Evolutionary conservation across 1,139 yeast species (phyloP), one percentile per base, ranked within the genome.

Genomic region (Saccharomyces hybrid): DNA sequence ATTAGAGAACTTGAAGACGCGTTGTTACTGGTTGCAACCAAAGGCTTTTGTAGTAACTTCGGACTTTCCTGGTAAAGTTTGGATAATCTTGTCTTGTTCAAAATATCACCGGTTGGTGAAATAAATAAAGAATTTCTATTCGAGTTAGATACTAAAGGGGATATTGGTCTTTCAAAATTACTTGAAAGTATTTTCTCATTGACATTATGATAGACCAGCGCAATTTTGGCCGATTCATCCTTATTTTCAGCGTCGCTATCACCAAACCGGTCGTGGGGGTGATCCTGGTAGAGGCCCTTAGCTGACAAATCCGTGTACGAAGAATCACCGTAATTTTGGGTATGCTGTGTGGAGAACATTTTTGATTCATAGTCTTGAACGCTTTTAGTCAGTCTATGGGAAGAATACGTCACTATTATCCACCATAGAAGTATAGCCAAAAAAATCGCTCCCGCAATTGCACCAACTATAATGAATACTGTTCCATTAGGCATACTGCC

Each of bases 381-480:
- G 52, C 56, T 57, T 50, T 58, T 55, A 4, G 65, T 60, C 25
- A 52, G 53, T 19, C 60, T 54, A 41, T 58, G 62, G 4, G 64
- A 60, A 14, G 60, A 52, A 46, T 60, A 57, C 19, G 56, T 63
- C 42, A 64, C 60, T 3, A 63, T 48, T 11, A 63, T 31, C 44
- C 66, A 58, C 57, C 68, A 59, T 13, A 60, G 19, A 5, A 65
- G n/a, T 28, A 32, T 32, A 13, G 38, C 38, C 9, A 32, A 2
- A 65, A 75, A 64, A 70, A 67, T 55, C 44, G 63, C 62, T 0
- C 84, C 87, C 2, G 85, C 81, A 47, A 84, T 76, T 13, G 84
- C 75, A 0, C 95, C 95, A 38, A 86, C 85, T 0, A 87, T 86
- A 56, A 88, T 87, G 70, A 86, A 88, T 3, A 88, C 88, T 0